Evolutionary conservation across 1,139 yeast genomes (phyloP).

Genomic region (Cylindricascospora bacillispora): DNA sequence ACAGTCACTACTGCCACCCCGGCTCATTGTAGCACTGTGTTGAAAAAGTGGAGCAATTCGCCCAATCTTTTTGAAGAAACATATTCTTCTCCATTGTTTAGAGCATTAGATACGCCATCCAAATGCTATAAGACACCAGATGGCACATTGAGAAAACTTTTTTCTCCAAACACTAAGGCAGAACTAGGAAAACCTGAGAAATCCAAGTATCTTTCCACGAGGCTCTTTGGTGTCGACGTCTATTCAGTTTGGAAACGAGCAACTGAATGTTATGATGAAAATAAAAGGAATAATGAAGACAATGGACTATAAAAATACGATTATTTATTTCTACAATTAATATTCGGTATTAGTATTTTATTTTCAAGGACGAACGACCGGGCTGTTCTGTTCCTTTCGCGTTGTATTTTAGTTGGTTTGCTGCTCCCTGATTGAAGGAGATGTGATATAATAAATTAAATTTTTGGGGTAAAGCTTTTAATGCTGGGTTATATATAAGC

Average conservation of each 20-base stretch:
- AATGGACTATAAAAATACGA: no score
- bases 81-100: constrained; percentile 23
- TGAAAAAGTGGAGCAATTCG: not conserved
- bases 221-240: constrained; percentile 45
- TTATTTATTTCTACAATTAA: no score
- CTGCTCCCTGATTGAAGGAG: no score
- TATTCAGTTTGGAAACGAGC: constrained; percentile 46
- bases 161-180: constrained; percentile 12
- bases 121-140: constrained; percentile 10
- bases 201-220: constrained; percentile 23
- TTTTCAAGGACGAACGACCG: no score
- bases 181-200: constrained; percentile 4
- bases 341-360: no score
- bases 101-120: constrained; percentile 16
- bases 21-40: not conserved
- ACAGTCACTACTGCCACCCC: not conserved
- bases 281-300: no score
- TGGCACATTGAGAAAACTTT: constrained; percentile 5
- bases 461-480: no score
- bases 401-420: no score
- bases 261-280: no score
- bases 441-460: no score
- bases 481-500: no score
- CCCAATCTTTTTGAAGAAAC: constrained; percentile 23
- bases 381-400: no score